Evolutionary conservation across 2,329 filamentous ascomycete genomes (phyloP).

Genomic region (Beauveria sp.): DNA sequence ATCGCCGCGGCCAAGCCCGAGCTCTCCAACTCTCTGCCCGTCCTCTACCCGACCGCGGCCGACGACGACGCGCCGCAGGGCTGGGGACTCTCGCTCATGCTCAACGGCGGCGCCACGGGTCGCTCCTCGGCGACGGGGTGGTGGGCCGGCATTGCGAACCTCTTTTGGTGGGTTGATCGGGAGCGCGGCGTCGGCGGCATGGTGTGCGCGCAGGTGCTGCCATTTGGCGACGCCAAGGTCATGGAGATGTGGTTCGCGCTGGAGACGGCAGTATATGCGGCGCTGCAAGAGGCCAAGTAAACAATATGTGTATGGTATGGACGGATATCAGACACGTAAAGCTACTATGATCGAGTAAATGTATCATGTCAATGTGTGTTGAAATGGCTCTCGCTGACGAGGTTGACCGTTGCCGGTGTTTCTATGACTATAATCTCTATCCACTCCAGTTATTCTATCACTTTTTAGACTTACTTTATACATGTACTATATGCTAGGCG

Average conservation of each 20-base stretch:
- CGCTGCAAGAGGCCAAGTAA: not conserved
- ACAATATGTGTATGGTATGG: too few relatives aligned
- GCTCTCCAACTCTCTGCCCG: conserved; percentile 37
- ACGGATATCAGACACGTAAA: too few relatives aligned
- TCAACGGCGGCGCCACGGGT: conserved; percentile 43
- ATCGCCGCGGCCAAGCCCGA: conserved; percentile 40
- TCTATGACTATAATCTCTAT: not conserved
- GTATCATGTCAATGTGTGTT: not conserved
- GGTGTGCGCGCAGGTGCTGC: conserved; percentile 41
- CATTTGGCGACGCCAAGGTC: conserved; percentile 38
- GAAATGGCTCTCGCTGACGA: not conserved
- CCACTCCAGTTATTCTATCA: not conserved
- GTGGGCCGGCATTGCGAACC: conserved; percentile 54
- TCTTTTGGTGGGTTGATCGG: conserved; percentile 56
- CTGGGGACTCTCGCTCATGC: conserved; percentile 55
- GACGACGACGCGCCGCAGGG: conserved; percentile 45
- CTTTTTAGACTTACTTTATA: not conserved
- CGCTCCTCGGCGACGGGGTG: conserved; percentile 40
- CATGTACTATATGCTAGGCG: not conserved
- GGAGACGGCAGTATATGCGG: conserved; percentile 31
- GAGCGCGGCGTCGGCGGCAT: conserved; percentile 50
- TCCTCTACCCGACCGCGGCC: conserved; percentile 39
- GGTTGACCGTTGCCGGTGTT: not conserved
- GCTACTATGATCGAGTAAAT: not conserved
- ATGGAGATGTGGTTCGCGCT: conserved; percentile 31